Evolutionary conservation across 352 stramenopile species (phyloP).

Genomic region (Plasmopara halstedii): DNA sequence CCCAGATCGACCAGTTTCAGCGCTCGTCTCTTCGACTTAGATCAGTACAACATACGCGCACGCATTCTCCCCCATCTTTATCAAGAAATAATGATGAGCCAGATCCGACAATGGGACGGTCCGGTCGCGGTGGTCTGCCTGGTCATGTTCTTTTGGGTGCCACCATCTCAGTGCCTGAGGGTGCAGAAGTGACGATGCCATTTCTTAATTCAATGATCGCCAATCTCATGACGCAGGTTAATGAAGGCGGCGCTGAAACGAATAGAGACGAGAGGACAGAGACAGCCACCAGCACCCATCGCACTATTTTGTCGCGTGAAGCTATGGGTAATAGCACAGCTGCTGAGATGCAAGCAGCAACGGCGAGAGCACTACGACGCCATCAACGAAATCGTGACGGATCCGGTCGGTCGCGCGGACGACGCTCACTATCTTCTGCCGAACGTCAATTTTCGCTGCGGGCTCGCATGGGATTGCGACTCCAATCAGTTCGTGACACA

Average conservation of each 20-base stretch:
- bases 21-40: conserved; percentile 5
- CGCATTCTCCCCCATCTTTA: conserved; percentile 4
- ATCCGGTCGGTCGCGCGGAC: conserved; percentile 8
- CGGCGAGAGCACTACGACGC: conserved; percentile 17
- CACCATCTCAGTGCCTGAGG: conserved; percentile 63
- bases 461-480: conserved; percentile 21
- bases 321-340: background rate
- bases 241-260: conserved; percentile 11
- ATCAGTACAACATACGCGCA: conserved; percentile 8
- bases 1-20: conserved; percentile 12
- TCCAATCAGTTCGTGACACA: conserved; percentile 35
- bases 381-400: conserved; percentile 23
- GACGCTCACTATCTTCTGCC: conserved; percentile 11
- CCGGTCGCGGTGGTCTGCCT: conserved; percentile 1
- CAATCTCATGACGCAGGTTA: conserved; percentile 58
- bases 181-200: conserved; percentile 58
- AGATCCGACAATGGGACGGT: conserved; percentile 35
- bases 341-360: conserved; percentile 12
- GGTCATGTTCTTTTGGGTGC: conserved; percentile 64
- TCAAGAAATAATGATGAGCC: conserved; percentile 60
- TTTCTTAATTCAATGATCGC: conserved; percentile 81
- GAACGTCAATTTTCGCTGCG: conserved; percentile 30
- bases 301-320: conserved; percentile 13
- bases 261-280: conserved; percentile 3
- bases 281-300: conserved; percentile 7